Percentiles rank a stretch among this genome's conserved stretches.
Evolutionary conservation across 2,329 filamentous ascomycete genomes (phyloP).

Genomic region (Fusarium musae): DNA sequence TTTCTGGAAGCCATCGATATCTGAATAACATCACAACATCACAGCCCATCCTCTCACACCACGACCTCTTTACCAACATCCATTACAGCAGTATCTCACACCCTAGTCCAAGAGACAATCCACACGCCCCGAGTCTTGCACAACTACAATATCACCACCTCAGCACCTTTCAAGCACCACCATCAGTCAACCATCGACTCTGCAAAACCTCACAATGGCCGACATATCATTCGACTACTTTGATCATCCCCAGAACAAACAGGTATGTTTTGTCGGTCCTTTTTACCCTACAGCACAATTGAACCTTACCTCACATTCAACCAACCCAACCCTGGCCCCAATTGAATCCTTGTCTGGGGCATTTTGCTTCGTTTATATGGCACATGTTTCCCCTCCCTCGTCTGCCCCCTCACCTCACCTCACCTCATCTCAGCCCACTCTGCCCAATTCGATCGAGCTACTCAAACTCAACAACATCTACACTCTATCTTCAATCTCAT

Average conservation of each 20-base stretch:
- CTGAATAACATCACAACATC: slow-evolving; percentile 29
- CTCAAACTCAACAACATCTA: background rate
- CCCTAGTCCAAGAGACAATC: background rate
- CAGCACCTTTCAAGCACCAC: slow-evolving; percentile 14
- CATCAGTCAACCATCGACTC: slow-evolving; percentile 36
- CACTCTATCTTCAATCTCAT: slow-evolving; percentile 29
- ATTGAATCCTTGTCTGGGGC: slow-evolving; percentile 40
- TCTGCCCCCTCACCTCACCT: slow-evolving; percentile 38
- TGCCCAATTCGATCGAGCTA: slow-evolving; percentile 28
- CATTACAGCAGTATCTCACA: slow-evolving; percentile 5
- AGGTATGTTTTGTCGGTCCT: slow-evolving; percentile 38
- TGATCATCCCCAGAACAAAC: slow-evolving; percentile 44
- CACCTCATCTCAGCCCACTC: slow-evolving; percentile 39
- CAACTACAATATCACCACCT: slow-evolving; percentile 35
- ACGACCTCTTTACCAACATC: slow-evolving; percentile 2
- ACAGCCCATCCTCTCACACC: slow-evolving; percentile 36
- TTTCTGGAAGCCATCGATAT: slow-evolving; percentile 25
- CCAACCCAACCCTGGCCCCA: background rate
- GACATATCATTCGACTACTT: slow-evolving; percentile 46
- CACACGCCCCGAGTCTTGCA: slow-evolving; percentile 25
- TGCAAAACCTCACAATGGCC: slow-evolving; percentile 35
- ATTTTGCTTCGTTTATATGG: slow-evolving; percentile 42
- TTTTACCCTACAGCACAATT: background rate
- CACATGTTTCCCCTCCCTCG: slow-evolving; percentile 36
- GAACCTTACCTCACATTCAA: background rate